phyloP scores from a whole-genome alignment of 176 grass and related monocot genomes.

The Zea mays region Zm-B73-REFERENCE-NAM-5.0 NC_050103.1:8287001-8287500 shows the following conservation, averaged over 20 bases:
- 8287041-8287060: neutral
- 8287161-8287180: constrained; percentile 90
- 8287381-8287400: too few relatives aligned
- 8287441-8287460: neutral
- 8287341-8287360: neutral
- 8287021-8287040: neutral
- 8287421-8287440: neutral
- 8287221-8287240: constrained; percentile 23
- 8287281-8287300: constrained; percentile 91
- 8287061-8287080: neutral
- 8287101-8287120: neutral
- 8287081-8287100: neutral
- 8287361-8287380: too few relatives aligned
- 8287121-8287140: neutral
- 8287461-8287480: neutral
- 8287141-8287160: constrained; percentile 60
- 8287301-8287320: constrained; percentile 65
- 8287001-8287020: neutral
- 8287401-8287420: neutral
- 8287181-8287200: constrained; percentile 41
- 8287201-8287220: constrained; percentile 27
- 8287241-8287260: neutral
- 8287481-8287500: neutral
- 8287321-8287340: constrained; percentile 11
- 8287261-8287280: constrained; percentile 68